These are phyloP conservation scores for Luffa acutangula DNA, from an alignment of 306 rosid genomes.

Conservation along the genomic window DNA sequence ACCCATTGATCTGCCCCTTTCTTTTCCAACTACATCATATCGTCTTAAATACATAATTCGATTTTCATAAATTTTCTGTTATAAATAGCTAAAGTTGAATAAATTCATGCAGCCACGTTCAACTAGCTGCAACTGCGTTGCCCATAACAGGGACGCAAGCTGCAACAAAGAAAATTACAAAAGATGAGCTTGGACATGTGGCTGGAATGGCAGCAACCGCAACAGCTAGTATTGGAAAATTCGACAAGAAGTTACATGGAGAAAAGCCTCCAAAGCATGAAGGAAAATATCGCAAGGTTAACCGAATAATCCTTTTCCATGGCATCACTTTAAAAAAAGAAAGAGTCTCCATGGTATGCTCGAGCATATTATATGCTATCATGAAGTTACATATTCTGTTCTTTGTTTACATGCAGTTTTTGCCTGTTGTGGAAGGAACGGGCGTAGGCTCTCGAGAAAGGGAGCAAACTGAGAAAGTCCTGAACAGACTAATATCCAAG, in stretches of 20 bases:
- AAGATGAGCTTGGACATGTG: conserved; percentile 62
- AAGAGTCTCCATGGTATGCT: not conserved
- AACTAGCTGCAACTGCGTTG: conserved; percentile 80
- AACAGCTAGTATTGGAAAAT: conserved; percentile 94
- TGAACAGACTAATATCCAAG: conserved; percentile 76
- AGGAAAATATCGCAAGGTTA: conserved; percentile 86
- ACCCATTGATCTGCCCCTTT: not conserved
- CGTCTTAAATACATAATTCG: not conserved
- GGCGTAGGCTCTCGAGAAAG: conserved; percentile 54
- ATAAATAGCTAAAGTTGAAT: not conserved
- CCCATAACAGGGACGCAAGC: conserved; percentile 86
- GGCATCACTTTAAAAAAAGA: not conserved
- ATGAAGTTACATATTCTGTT: not conserved
- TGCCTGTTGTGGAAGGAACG: conserved; percentile 70
- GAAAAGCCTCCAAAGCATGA: conserved; percentile 68
- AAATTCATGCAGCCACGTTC: conserved; percentile 59
- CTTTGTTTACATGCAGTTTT: conserved; percentile 36
- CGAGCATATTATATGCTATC: not conserved
- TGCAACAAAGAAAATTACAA: conserved; percentile 52
- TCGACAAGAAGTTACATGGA: conserved; percentile 76
- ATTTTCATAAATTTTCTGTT: not conserved
- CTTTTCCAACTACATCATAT: not conserved
- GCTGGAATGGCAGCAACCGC: conserved; percentile 88
- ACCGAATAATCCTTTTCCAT: not conserved
- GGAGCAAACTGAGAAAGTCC: conserved; percentile 75